Evolutionary conservation across 768 basidiomycete genomes (phyloP), one percentile per base, ranked within the genome.

Genomic region (Psilocybe azurescens): DNA sequence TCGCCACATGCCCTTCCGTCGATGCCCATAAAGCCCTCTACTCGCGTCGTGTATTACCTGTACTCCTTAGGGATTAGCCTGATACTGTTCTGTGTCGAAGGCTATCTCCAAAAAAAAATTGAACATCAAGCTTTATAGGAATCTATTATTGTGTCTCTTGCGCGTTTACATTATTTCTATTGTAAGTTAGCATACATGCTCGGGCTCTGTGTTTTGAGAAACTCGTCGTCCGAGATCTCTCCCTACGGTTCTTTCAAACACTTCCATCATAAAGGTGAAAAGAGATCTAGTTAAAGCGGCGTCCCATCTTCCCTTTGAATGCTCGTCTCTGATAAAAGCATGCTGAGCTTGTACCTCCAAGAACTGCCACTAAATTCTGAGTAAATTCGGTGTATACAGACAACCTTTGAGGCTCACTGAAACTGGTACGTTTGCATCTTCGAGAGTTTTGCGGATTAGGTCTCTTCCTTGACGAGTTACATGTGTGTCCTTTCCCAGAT

Each of bases 291-390:
- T 94, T 55, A 98, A 78, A 0, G 95, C 95, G 7, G 95, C 94
- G 69, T 99, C 97, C 95, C 95, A 99, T 57, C 97, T 85, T 1
- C 94, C 96, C 73, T 97, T 98, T 32, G 91, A 93, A 6, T 85
- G 83, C 69, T 95, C 94, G 72, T 97, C 95, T 5, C 96, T 88
- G 63, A 98, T 90, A 75, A 98, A 98, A 3, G 97, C 97, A 67
- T 98, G 96, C 69, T 99, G 96, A 0, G 96, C 97, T 74, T 97
- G 95, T 13, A 98, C 94, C 74, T 99, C 97, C 61, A 97, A 77
- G 74, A 96, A 95, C 92, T 95, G 51, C 24, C 33, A 11, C 29
- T 20, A 36, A 47, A 9, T 3, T n/a, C 28, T 33, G 16, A 48
- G 30, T 32, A n/a, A n/a, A 13, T 9, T 4, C 7, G 3, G 6